A percentile compares a stretch with the other conserved stretches of the same genome.
Evolutionary conservation across 2,329 filamentous ascomycete species (phyloP).

Genomic region (Colletotrichum cuscutae): DNA sequence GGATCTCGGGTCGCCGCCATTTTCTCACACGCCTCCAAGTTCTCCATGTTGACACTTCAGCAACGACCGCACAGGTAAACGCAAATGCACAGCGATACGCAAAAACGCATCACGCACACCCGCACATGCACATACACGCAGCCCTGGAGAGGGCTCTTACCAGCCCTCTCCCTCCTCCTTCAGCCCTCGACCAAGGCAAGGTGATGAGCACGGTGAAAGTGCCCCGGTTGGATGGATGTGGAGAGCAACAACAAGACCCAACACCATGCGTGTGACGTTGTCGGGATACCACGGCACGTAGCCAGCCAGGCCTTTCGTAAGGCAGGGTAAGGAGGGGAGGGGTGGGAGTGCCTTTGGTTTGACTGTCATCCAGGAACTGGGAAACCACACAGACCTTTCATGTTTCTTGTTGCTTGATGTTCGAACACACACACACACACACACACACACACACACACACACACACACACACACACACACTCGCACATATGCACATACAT

Average conservation of each 20-base stretch:
- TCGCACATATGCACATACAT: too few relatives aligned
- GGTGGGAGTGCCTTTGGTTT: neutral
- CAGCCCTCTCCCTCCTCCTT: too few relatives aligned
- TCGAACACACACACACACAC: neutral
- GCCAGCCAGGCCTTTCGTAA: neutral
- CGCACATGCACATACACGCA: neutral
- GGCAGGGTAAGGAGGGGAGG: neutral
- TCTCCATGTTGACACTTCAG: neutral
- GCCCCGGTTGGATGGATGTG: neutral
- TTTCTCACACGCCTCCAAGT: neutral
- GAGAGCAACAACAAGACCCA: neutral
- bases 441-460: neutral
- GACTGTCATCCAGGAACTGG: neutral
- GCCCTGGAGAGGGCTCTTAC: too few relatives aligned
- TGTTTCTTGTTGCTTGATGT: neutral
- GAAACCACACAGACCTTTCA: neutral
- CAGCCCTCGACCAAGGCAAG: too few relatives aligned
- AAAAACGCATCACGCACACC: neutral
- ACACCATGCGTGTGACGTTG: too few relatives aligned
- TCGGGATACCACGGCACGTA: too few relatives aligned
- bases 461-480: neutral
- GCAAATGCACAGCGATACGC: neutral
- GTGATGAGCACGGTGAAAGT: too few relatives aligned
- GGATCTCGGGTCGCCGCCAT: neutral
- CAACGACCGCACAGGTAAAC: too few relatives aligned